Evolutionary conservation across 2,329 filamentous ascomycete genomes (phyloP).

Genomic region (Colletotrichum lindemuthianum): DNA sequence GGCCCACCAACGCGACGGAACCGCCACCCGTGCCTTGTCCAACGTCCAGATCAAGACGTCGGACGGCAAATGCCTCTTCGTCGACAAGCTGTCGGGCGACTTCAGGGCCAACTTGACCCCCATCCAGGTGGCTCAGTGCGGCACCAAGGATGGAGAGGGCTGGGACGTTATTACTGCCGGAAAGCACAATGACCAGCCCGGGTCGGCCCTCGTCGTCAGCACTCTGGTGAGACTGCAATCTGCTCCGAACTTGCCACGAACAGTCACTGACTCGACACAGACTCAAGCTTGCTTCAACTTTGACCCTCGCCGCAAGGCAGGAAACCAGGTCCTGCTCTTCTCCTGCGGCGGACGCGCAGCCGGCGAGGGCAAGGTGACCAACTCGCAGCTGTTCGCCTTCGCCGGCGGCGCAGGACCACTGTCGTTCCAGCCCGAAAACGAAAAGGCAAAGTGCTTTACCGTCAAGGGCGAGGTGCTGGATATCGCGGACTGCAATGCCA

Average conservation of each 20-base stretch:
- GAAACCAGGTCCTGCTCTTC: slow-evolving; percentile 65
- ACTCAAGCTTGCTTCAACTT: slow-evolving; percentile 70
- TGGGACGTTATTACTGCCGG: slow-evolving; percentile 61
- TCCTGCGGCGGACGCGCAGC: slow-evolving; percentile 68
- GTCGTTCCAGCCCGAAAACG: slow-evolving; percentile 56
- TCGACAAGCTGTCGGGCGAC: slow-evolving; percentile 58
- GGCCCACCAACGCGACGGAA: slow-evolving; percentile 55
- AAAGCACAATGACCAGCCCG: slow-evolving; percentile 59
- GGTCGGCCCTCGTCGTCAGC: slow-evolving; percentile 63
- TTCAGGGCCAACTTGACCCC: slow-evolving; percentile 59
- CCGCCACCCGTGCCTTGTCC: slow-evolving; percentile 55
- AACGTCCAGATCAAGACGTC: slow-evolving; percentile 56
- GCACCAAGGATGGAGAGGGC: slow-evolving; percentile 53
- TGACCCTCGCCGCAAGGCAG: slow-evolving; percentile 60
- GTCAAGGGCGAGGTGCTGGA: slow-evolving; percentile 55
- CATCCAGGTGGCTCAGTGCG: slow-evolving; percentile 56
- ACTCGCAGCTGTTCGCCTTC: slow-evolving; percentile 63
- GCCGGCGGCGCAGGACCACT: slow-evolving; percentile 53
- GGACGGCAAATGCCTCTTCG: slow-evolving; percentile 56
- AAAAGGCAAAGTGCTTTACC: slow-evolving; percentile 57
- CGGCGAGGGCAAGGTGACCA: slow-evolving; percentile 59
- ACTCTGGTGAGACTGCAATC: slow-evolving; percentile 50
- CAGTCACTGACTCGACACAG: slow-evolving; percentile 37
- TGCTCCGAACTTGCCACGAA: too few relatives aligned
- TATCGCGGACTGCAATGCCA: slow-evolving; percentile 53